A percentile compares a stretch with the other conserved stretches of the same genome.
These are phyloP conservation scores for Tuber melanosporum DNA, from an alignment of 495 filamentous ascomycete genomes.

Conservation along the genomic window DNA sequence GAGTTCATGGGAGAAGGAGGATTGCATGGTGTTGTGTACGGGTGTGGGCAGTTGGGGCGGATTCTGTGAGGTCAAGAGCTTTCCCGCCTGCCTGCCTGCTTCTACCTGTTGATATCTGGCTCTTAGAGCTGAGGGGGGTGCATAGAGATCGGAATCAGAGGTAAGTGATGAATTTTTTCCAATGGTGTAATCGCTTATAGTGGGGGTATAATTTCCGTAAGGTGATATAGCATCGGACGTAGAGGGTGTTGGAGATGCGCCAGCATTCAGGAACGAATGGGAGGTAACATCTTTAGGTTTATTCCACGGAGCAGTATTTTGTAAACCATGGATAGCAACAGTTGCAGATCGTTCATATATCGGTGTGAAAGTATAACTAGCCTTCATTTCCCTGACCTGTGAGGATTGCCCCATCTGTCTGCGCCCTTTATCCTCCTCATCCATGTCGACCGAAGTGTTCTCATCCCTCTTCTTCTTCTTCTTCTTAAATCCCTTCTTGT, in stretches of 20 bases:
- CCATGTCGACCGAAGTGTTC: not conserved
- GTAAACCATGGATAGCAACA: not conserved
- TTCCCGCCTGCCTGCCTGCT: too few species aligned
- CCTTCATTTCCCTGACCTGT: not conserved
- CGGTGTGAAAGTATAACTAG: not conserved
- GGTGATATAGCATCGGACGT: not conserved
- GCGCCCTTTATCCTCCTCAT: not conserved
- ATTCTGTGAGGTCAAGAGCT: not conserved
- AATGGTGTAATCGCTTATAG: not conserved
- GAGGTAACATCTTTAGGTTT: not conserved
- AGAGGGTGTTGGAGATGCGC: not conserved
- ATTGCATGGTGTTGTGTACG: not conserved
- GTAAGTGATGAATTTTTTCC: not conserved
- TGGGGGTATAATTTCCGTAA: not conserved
- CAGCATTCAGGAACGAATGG: not conserved
- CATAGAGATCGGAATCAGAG: not conserved
- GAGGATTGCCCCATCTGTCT: not conserved
- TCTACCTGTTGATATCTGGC: not conserved
- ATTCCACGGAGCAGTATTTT: not conserved
- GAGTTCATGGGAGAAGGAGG: not conserved
- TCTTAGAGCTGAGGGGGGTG: not conserved
- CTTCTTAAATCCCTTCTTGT: not conserved
- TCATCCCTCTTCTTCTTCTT: not conserved
- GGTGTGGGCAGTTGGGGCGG: not conserved
- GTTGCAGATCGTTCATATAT: not conserved